These are phyloP conservation scores for Elsinoe australis DNA, from an alignment of 2,329 filamentous ascomycete species.

Conservation along the genomic window DNA sequence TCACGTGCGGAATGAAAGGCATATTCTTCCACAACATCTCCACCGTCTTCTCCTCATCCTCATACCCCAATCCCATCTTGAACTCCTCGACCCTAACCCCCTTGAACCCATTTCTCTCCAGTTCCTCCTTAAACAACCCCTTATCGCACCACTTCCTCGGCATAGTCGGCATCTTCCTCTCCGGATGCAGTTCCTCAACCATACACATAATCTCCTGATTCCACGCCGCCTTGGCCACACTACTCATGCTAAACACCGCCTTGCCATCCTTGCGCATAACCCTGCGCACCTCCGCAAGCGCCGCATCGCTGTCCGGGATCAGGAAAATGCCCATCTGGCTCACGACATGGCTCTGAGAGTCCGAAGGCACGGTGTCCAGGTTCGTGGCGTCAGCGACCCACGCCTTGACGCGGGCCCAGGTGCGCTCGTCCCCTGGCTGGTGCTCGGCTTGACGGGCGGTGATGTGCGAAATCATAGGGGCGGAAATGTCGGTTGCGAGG, in stretches of 20 bases:
- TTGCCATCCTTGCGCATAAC: background rate
- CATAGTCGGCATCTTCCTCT: background rate
- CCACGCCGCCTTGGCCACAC: background rate
- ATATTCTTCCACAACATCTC: conserved; percentile 3
- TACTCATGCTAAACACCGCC: conserved; percentile 4
- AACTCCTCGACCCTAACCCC: conserved; percentile 6
- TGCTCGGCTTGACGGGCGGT: background rate
- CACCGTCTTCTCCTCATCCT: background rate
- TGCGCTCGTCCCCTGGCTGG: background rate
- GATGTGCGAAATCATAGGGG: conserved; percentile 11
- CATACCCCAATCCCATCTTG: conserved; percentile 10
- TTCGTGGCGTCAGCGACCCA: conserved; percentile 9
- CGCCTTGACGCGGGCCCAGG: conserved; percentile 1
- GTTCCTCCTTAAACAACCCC: background rate
- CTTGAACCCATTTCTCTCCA: conserved; percentile 5
- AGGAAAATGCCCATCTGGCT: conserved; percentile 16
- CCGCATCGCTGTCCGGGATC: conserved; percentile 1
- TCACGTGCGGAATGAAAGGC: conserved; percentile 2
- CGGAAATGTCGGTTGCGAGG: conserved; percentile 13
- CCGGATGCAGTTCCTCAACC: background rate
- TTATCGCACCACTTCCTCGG: background rate
- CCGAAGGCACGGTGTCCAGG: background rate
- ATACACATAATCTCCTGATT: conserved; percentile 1
- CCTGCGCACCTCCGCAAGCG: background rate
- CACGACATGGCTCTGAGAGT: conserved; percentile 8